Evolutionary conservation across 2,329 filamentous ascomycete species (phyloP).

Genomic region (Aspergillus pseudoterreus): DNA sequence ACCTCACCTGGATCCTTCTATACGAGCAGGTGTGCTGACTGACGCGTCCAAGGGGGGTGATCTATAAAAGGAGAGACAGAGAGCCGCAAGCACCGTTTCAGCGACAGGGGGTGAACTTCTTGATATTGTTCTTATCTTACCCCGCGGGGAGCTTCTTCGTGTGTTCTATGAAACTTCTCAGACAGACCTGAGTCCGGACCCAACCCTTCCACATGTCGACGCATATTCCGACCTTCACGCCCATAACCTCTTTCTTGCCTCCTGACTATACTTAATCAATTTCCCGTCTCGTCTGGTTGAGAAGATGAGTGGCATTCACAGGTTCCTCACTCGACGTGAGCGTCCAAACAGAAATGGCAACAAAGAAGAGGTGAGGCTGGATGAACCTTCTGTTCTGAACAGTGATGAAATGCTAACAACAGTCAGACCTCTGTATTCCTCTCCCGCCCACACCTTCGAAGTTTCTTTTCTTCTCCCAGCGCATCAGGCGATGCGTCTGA

Average conservation of each 20-base stretch:
- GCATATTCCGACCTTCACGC: conserved; percentile 4
- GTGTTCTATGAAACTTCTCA: conserved; percentile 22
- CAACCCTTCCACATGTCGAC: conserved; percentile 22
- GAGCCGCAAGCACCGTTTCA: conserved; percentile 21
- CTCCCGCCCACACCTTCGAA: conserved; percentile 24
- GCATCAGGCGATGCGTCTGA: conserved; percentile 21
- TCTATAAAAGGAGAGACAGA: conserved; percentile 4
- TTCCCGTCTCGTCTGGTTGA: neutral
- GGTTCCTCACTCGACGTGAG: conserved; percentile 40
- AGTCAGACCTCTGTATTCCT: conserved; percentile 21
- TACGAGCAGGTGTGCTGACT: conserved; percentile 6
- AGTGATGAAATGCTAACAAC: conserved; percentile 9
- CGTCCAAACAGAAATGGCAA: conserved; percentile 26
- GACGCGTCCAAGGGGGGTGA: no score
- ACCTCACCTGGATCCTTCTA: conserved; percentile 17
- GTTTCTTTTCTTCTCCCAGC: conserved; percentile 29
- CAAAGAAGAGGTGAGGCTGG: conserved; percentile 31
- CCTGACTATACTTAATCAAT: conserved; percentile 4
- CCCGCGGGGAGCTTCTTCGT: conserved; percentile 8
- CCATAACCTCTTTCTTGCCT: neutral
- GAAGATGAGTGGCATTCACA: conserved; percentile 40
- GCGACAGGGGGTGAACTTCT: no score
- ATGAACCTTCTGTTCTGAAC: neutral
- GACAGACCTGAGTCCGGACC: conserved; percentile 22
- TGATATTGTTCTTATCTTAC: conserved; percentile 6